Evolutionary conservation across 2,329 filamentous ascomycete species (phyloP).

Genomic region (Colletotrichum chlorophyti): DNA sequence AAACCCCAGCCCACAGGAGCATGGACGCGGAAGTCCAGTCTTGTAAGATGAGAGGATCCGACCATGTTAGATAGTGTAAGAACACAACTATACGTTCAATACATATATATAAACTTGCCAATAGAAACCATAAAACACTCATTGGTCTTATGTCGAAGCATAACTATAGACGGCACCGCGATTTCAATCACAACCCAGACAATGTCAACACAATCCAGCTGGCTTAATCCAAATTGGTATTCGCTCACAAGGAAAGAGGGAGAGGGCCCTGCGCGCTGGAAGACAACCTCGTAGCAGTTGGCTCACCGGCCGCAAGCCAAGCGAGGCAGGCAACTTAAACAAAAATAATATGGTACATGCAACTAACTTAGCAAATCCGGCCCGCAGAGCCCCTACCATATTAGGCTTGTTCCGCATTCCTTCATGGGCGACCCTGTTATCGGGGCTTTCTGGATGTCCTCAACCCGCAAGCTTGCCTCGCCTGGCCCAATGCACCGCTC

Average conservation of each 20-base stretch:
- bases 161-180: not conserved
- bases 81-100: too few relatives aligned
- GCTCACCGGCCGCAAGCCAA: not conserved
- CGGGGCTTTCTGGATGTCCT: not conserved
- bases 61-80: not conserved
- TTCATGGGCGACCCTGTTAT: not conserved
- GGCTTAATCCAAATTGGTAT: conserved; percentile 26
- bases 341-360: conserved; percentile 25
- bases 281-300: conserved; percentile 4
- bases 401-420: not conserved
- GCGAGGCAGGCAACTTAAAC: conserved; percentile 17
- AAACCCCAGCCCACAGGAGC: not conserved
- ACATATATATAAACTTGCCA: conserved; percentile 6
- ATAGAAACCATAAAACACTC: not conserved
- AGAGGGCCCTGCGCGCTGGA: conserved; percentile 10
- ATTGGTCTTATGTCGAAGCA: too few relatives aligned
- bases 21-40: not conserved
- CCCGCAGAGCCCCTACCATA: conserved; percentile 8
- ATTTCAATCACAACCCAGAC: not conserved
- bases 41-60: too few relatives aligned
- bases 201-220: not conserved
- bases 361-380: conserved; percentile 10
- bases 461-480: conserved; percentile 12
- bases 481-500: too few relatives aligned
- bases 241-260: conserved; percentile 13